Percentiles rank a stretch among this genome's conserved stretches.
Evolutionary conservation across 805 yeast species (phyloP).

Genomic region (Kodamaea fukazawae): DNA sequence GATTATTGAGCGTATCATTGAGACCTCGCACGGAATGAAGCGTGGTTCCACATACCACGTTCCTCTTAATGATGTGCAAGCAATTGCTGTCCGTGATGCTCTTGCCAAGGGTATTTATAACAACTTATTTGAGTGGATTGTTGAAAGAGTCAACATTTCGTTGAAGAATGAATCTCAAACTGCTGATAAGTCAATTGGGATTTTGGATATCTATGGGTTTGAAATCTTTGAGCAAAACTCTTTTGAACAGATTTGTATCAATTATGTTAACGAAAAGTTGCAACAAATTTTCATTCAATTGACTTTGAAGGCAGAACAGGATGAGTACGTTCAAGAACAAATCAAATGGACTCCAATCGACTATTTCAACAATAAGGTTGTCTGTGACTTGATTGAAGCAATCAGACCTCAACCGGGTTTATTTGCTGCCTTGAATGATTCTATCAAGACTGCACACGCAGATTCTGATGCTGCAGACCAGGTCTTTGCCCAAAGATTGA

Average conservation of each 20-base stretch:
- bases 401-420: constrained; percentile 89
- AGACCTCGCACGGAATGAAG: constrained; percentile 83
- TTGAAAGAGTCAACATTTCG: constrained; percentile 81
- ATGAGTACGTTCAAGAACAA: constrained; percentile 91
- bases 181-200: constrained; percentile 74
- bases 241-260: constrained; percentile 92
- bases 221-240: constrained; percentile 94
- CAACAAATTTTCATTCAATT: constrained; percentile 96
- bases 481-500: constrained; percentile 87
- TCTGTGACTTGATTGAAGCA: constrained; percentile 93
- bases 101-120: constrained; percentile 91
- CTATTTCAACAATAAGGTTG: constrained; percentile 92
- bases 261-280: constrained; percentile 91
- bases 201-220: constrained; percentile 92
- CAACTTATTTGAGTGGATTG: constrained; percentile 95
- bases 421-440: constrained; percentile 94
- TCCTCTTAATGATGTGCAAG: constrained; percentile 88
- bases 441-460: constrained; percentile 98
- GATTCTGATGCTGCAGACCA: constrained; percentile 96
- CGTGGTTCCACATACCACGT: constrained; percentile 94
- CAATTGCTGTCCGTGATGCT: constrained; percentile 92
- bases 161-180: constrained; percentile 44
- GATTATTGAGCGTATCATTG: constrained; percentile 77
- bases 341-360: constrained; percentile 97
- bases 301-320: constrained; percentile 95